Evolutionary conservation across 306 rosid genomes (phyloP), one percentile per base, ranked within the genome.

Genomic region (Nissolia schottii): DNA sequence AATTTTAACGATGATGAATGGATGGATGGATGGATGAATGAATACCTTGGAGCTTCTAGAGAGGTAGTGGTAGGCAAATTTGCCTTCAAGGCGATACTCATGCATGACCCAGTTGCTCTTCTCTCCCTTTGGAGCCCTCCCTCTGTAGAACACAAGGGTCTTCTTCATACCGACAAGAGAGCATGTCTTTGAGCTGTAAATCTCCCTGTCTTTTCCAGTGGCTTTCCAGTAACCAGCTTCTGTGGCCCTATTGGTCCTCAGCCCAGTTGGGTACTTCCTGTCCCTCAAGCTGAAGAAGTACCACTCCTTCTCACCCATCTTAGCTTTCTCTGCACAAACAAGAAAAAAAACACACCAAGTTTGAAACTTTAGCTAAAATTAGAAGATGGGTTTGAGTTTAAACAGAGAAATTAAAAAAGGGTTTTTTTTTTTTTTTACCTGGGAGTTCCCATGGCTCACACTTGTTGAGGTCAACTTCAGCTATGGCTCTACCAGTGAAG

Each of bases 211-310:
- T 53, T 95, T 95, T 0, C 99, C 97, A 0, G 99, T 95, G 2
- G 99, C 99, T 48, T 95, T 95, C 99, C 99, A 95, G 79, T 95
- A 95, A 5, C 99, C 99, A 20, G 96, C 99, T 62, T 91, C 99
- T 0, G 99, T 95, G 0, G 99, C 99, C 43, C 97, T 60, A 71
- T 95, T 95, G 1, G 97, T 95, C 0, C 99, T 45, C 0, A 93
- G 73, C 3, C 98, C 98, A 7, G 98, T 93, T 22, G 97, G 99
- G 68, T 91, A 95, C 71, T 95, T 95, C 20, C 99, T 61, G 58
- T 95, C 99, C 2, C 96, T 82, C 0, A 91, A 77, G 80, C 92
- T 95, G 71, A 88, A 95, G 78, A 95, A 95, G 71, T 95, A 95
- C 97, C 97, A 95, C 65, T 95, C 99, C 16, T 89, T 95, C 82